A percentile compares a stretch with the other conserved stretches of the same genome.
phyloP scores from a whole-genome alignment of 2,329 filamentous ascomycete species.

The Sarocladium kiliense region DNA sequence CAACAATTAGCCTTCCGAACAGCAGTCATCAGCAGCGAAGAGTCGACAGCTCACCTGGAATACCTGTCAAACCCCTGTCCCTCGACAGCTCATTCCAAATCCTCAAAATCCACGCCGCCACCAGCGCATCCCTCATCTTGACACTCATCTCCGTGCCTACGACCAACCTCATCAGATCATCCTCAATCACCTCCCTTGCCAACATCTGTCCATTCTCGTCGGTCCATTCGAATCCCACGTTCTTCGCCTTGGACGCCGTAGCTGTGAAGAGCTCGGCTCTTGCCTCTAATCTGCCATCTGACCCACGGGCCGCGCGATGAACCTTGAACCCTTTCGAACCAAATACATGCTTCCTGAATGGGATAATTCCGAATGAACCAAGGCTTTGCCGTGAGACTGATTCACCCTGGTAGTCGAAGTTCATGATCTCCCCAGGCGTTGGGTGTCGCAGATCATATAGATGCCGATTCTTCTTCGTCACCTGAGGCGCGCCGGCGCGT shows the following conservation, averaged over 20 bases:
- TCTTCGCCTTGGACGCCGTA: constrained; percentile 14
- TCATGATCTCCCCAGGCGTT: constrained; percentile 19
- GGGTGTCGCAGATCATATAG: constrained; percentile 30
- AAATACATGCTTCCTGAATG: constrained; percentile 18
- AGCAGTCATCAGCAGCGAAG: neutral
- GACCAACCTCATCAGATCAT: constrained; percentile 23
- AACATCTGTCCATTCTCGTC: constrained; percentile 21
- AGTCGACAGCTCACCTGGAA: neutral
- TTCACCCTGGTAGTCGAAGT: constrained; percentile 28
- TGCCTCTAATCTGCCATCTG: constrained; percentile 17
- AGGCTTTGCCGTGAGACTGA: constrained; percentile 21
- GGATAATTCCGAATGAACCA: constrained; percentile 23
- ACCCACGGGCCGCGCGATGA: constrained; percentile 21
- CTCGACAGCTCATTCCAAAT: constrained; percentile 27
- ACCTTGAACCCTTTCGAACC: constrained; percentile 22
- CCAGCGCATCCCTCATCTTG: constrained; percentile 26
- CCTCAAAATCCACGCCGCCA: constrained; percentile 28
- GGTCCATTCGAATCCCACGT: constrained; percentile 27
- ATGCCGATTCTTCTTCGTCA: constrained; percentile 23
- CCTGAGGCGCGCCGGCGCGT: constrained; percentile 17
- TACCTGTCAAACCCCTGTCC: constrained; percentile 21
- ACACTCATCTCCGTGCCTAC: constrained; percentile 24
- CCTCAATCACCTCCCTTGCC: constrained; percentile 25
- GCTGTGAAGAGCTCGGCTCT: constrained; percentile 23
- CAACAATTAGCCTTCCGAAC: neutral